Percentiles rank a stretch among this genome's conserved stretches.
Evolutionary conservation across 2,329 filamentous ascomycete species (phyloP).

Genomic region (Hypoxylon sp.): DNA sequence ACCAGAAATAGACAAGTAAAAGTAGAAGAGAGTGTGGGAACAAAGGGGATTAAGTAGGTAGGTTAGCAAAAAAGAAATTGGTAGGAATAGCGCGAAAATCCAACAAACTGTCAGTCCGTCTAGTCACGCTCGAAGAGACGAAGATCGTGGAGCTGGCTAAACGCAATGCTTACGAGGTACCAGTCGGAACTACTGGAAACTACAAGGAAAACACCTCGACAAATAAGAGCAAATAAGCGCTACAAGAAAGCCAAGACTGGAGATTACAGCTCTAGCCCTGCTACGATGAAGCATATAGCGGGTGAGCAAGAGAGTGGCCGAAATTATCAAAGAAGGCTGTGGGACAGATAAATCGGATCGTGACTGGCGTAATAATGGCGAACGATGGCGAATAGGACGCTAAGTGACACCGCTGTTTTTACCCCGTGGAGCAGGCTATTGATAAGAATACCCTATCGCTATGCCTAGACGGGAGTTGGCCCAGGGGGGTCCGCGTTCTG

Average conservation of each 20-base stretch:
- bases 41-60: constrained; percentile 29
- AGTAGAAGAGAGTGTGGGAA: constrained; percentile 31
- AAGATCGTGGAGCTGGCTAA: constrained; percentile 47
- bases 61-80: constrained; percentile 9
- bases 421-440: constrained; percentile 40
- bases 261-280: constrained; percentile 11
- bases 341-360: constrained; percentile 37
- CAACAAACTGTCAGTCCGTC: constrained; percentile 26
- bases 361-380: constrained; percentile 47
- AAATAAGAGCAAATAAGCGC: constrained; percentile 18
- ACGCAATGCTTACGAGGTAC: constrained; percentile 35
- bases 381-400: constrained; percentile 45
- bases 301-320: neutral
- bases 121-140: constrained; percentile 35
- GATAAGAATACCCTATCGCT: constrained; percentile 43
- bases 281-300: neutral
- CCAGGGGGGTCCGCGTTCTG: constrained; percentile 6
- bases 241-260: constrained; percentile 26
- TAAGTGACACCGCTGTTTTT: constrained; percentile 42
- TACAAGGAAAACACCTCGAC: constrained; percentile 16
- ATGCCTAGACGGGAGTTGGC: constrained; percentile 22
- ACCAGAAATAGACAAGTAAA: constrained; percentile 13
- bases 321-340: constrained; percentile 26
- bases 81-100: constrained; percentile 25
- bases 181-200: constrained; percentile 17